Evolutionary conservation across 148 eudicot genomes (phyloP), one percentile per base, ranked within the genome.

Genomic region (Camellia japonica): DNA sequence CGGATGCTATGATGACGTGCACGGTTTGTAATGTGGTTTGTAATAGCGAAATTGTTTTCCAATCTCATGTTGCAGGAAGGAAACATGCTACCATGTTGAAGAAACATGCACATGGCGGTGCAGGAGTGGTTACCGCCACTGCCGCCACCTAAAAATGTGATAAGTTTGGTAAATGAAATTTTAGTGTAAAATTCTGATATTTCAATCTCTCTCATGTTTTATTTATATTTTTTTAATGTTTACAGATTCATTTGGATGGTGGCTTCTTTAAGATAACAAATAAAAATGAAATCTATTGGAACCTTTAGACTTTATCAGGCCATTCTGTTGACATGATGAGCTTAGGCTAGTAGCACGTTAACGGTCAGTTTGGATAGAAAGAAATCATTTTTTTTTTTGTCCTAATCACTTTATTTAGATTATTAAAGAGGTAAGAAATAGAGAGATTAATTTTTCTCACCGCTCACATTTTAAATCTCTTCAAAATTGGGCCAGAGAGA

Each of bases 1-100:
- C 74, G 14, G 73, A 80, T 58, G 65, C 82, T 4, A 84, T 87
- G 16, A 82, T 85, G 73, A 82, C 71, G 5, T 90, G 93, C 76
- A 65, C 41, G 4, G 30, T 84, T 10, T 89, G 93, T 76, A 89
- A 90, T 71, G 89, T 89, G 43, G 87, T 89, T 18, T 90, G 93
- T 71, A 90, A 88, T 54, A 89, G 91, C 64, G 93, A 87, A 7
- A 69, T 80, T 7, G 93, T 89, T 72, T 87, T 81, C 78, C 63
- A 49, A 2, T 63, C 0, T 76, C 93, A 90, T 85, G 80, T 89
- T 38, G 83, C 84, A 18, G 93, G 93, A 46, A 82, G 86, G 65
- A 90, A 87, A 80, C 93, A 89, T 83, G 84, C 87, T 62, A 51
- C 90, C 54, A 86, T 79, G 87, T 9, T 83, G 71, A 82, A 76